phyloP scores from a whole-genome alignment of 2,329 filamentous ascomycete genomes.

The Aspergillus sp. region DNA sequence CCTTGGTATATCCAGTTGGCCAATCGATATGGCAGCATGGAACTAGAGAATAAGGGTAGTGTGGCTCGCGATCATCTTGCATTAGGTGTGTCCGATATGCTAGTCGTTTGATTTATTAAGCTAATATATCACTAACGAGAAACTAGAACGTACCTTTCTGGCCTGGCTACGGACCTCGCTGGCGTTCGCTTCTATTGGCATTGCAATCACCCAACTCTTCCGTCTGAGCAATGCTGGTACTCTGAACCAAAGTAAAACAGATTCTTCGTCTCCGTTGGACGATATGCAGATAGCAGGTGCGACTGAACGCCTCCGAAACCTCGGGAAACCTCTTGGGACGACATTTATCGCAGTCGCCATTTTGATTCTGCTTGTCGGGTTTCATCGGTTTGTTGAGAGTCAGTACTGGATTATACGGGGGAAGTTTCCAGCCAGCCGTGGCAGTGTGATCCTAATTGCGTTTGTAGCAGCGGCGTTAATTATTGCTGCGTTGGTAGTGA shows the following conservation, averaged over 20 bases:
- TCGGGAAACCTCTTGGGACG: slow-evolving; percentile 57
- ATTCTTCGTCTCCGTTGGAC: slow-evolving; percentile 11
- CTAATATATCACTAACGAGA: not conserved
- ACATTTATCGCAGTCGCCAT: slow-evolving; percentile 59
- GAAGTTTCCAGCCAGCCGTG: slow-evolving; percentile 59
- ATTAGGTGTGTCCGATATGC: slow-evolving; percentile 41
- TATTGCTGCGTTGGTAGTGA: slow-evolving; percentile 53
- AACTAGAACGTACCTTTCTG: slow-evolving; percentile 59
- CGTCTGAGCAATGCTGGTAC: slow-evolving; percentile 50
- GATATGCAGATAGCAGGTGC: slow-evolving; percentile 12
- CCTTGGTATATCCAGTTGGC: slow-evolving; percentile 44
- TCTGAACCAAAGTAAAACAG: not conserved
- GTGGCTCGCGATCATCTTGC: slow-evolving; percentile 61
- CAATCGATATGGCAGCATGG: slow-evolving; percentile 56
- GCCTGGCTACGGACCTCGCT: slow-evolving; percentile 62
- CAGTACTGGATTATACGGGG: slow-evolving; percentile 62
- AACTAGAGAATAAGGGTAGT: slow-evolving; percentile 61
- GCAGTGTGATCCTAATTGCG: slow-evolving; percentile 54
- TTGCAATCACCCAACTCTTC: slow-evolving; percentile 61
- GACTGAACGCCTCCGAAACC: slow-evolving; percentile 36
- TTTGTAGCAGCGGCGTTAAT: slow-evolving; percentile 52
- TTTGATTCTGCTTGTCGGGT: slow-evolving; percentile 54
- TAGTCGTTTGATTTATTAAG: slow-evolving; percentile 3
- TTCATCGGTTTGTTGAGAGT: slow-evolving; percentile 60
- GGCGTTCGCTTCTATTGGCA: slow-evolving; percentile 59